Base-by-base conservation (phyloP, 495 filamentous ascomycete genomes). In the Hypoxylon intermedium region DNA sequence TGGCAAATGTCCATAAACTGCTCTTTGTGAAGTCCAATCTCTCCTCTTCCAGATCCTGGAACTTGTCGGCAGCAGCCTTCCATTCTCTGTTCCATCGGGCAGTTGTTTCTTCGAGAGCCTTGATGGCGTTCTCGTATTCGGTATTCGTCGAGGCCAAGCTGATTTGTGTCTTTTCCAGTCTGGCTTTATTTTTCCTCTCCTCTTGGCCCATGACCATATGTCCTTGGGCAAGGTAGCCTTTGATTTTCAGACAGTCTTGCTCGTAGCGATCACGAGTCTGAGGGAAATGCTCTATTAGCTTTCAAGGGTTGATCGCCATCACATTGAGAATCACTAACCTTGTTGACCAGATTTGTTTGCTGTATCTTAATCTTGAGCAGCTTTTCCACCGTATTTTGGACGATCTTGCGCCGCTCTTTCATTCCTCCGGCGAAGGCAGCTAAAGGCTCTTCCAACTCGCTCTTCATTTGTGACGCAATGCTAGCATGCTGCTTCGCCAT, bases 191-290 rank as follows among this genome's bases (percentile, higher is more conserved):
- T 77, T 97, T 98, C 31, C 93, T 83, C 74, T 99, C 95, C 64
- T 99, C 95, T 57, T 99, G 95, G 9, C 95, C 95, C 95, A 98
- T 98, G 33, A 99, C 95, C 95, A 99, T 99, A 69, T 99, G 95
- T 13, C 94, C 95, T 74, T 99, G 95, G 6, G 95, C 95, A 13
- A 98, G 83, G 67, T 98, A 99, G 15, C 95, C 94, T 69, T 99
- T 99, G 67, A 99, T 98, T 69, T 94, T 93, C 13, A 99, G 80
- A 67, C 92, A 97, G 52, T 99, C 95, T 72, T 98, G 93, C 72
- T 99, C 95, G 64, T 92, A 99, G 21, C 87, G 85, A 77, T 99
- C 95, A 20, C 94, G 84, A 19, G 92, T 88, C 91, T 93, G 60
- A 9, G 28, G 15, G n/a, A n/a, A 21, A 24, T 11, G 13, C 49